Evolutionary conservation across 2,329 filamentous ascomycete genomes (phyloP), one percentile per base, ranked within the genome.

Genomic region (Zalaria obscura): DNA sequence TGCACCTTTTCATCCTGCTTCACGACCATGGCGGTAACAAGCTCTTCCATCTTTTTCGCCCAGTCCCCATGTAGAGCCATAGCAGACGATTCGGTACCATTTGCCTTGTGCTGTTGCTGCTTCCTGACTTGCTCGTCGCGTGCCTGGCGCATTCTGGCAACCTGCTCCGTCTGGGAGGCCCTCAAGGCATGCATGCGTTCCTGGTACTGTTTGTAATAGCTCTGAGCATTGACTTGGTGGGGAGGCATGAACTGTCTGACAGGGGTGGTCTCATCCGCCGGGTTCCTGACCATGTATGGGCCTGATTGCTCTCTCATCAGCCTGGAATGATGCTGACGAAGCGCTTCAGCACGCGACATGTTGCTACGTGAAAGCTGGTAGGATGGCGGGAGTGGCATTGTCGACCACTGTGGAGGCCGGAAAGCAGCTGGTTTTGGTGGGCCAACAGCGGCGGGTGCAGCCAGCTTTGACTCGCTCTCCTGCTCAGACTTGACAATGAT

Each of bases 401-500:
- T 10, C 9, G 29, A 27, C 25, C 29, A 10, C 4, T 4, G 27
- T 5, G 5, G 5, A 9, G 5, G 7, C 4, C 25, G 28, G 42
- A 25, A 27, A 27, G 31, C 5, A 39, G 29, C 29, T 32, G 7
- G 7, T 7, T 32, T 7, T n/a, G 7, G 29, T 7, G 29, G 29
- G 32, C 40, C 34, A 34, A 36, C 40, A 26, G 34, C 26, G 27
- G 36, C 25, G 26, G 34, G 40, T n/a, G 40, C 27, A n/a, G 34
- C 34, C 8, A 33, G 35, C 35, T 37, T 26, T 26, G 36, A n/a
- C 34, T 36, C 11, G 32, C 25, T 4, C 33, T 27, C n/a, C 29
- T 41, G 26, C 25, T 36, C 35, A 29, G 42, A 44, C 35, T 65
- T 50, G 43, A 95, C 85, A 39, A 76, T 74, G 48, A 98, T 76